Base-by-base conservation (phyloP, 768 basidiomycete species). In the Boletus rubroflammeus region DNA sequence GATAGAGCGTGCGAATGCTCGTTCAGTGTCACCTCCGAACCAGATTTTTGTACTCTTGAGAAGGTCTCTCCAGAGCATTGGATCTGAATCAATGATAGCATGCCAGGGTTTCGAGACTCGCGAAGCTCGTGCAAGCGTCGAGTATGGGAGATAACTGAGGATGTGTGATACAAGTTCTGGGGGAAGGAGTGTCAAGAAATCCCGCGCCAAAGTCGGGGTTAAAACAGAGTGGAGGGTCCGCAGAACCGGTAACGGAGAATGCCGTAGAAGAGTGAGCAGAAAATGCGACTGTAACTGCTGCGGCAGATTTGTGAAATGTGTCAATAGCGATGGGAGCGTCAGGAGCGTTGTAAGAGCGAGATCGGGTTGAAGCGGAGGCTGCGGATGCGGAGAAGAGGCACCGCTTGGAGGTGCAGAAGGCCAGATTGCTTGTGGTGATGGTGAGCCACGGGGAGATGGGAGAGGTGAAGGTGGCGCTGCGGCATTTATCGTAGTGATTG, bases 181-280 rank as follows among this genome's bases (percentile, higher is more conserved):
- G 5, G 97, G 97, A 10, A 98, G 82, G 36, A 92, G 81, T 2
- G 89, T 86, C 60, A 98, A 81, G 69, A 98, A 99, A 72, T 99
- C 97, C 61, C 95, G 88, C 21, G 93, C 92, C 28, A 98, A 78
- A 3, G 93, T 93, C 25, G 90, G 92, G 1, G 89, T 86, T 61
- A 98, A 78, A 62, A 98, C 89, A 34, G 88, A 85, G 65, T 95
- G 88, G 15, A 98, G 73, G 1, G 89, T 90, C 48, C 96, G 88
- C 26, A 99, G 79, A 35, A 98, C 96, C 5, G 93, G 86, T 19
- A 96, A 81, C 3, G 94, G 86, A 5, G 94, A 93, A 63, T 95
- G 92, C 55, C 93, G 88, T 31, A 99, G 77, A 54, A 98, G 83
- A 25, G 93, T 93, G 62, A 98, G 84, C 51, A 98, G 82, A 64